These are phyloP conservation scores for Blepharisma stoltei DNA, from an alignment of 73 alveolate genomes.

Conservation along the genomic window DNA sequence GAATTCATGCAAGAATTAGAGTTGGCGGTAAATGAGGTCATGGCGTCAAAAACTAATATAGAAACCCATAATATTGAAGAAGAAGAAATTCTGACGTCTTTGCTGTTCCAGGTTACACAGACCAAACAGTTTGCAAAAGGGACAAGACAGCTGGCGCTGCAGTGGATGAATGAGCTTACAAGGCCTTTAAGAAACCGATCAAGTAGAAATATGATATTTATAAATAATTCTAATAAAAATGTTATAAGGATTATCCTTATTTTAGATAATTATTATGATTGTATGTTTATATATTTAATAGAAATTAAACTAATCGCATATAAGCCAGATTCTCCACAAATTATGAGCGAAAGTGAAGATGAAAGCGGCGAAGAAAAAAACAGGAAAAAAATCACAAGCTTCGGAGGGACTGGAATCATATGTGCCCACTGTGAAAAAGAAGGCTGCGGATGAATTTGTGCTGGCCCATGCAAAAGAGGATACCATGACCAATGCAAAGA, in stretches of 20 bases:
- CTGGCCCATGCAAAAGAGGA: slow-evolving; percentile 75
- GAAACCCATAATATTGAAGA: slow-evolving; percentile 57
- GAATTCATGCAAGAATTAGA: slow-evolving; percentile 61
- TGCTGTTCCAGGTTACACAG: neutral
- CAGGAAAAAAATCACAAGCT: slow-evolving; percentile 29
- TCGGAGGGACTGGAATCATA: slow-evolving; percentile 49
- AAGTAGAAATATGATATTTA: slow-evolving; percentile 32
- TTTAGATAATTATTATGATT: neutral
- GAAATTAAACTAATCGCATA: neutral
- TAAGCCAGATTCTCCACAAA: slow-evolving; percentile 23
- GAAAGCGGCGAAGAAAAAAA: slow-evolving; percentile 26
- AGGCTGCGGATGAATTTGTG: slow-evolving; percentile 44
- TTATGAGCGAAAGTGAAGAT: slow-evolving; percentile 34
- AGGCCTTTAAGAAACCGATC: neutral
- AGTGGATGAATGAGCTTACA: slow-evolving; percentile 10
- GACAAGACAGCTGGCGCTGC: neutral
- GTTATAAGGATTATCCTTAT: neutral
- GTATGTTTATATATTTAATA: slow-evolving; percentile 22
- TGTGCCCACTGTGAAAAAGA: slow-evolving; percentile 67
- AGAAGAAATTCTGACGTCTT: slow-evolving; percentile 52
- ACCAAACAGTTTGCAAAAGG: slow-evolving; percentile 26
- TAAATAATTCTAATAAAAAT: slow-evolving; percentile 14
- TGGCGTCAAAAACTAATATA: slow-evolving; percentile 46
- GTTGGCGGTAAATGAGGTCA: slow-evolving; percentile 45
- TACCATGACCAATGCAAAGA: slow-evolving; percentile 72